These are phyloP conservation scores for Oxytropis ochrocephala DNA, from an alignment of 306 rosid species.

Conservation along the genomic window DNA sequence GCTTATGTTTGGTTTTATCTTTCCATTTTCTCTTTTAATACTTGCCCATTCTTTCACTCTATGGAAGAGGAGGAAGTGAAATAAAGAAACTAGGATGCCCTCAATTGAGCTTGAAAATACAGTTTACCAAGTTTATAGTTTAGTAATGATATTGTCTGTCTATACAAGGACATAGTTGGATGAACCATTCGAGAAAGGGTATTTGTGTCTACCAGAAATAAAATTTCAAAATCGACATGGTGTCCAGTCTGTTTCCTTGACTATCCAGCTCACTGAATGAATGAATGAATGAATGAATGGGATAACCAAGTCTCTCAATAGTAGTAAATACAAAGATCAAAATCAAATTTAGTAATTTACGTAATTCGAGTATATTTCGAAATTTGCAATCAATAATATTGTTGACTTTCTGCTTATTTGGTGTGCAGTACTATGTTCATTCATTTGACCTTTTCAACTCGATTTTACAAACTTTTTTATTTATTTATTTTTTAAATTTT, in stretches of 20 bases:
- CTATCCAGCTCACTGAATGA: constrained; percentile 24
- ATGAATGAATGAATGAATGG: neutral
- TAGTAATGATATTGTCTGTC: neutral
- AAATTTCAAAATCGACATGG: constrained; percentile 1
- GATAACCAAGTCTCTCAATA: constrained; percentile 27
- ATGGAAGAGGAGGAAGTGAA: neutral
- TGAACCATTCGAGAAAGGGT: neutral
- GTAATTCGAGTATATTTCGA: constrained; percentile 16
- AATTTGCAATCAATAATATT: neutral
- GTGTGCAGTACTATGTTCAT: constrained; percentile 14
- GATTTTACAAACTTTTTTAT: neutral
- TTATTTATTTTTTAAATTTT: neutral
- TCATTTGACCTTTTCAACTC: constrained; percentile 29
- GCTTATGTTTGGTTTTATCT: neutral
- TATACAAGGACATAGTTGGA: neutral
- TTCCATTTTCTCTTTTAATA: neutral
- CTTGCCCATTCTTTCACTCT: too few relatives aligned
- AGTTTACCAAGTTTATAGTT: neutral
- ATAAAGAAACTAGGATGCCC: neutral
- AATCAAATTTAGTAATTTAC: constrained; percentile 23
- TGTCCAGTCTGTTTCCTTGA: constrained; percentile 50
- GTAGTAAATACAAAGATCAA: constrained; percentile 9
- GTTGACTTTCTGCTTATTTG: constrained; percentile 16
- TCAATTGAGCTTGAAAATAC: neutral
- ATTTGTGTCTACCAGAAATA: neutral